Percentiles rank a stretch among this genome's conserved stretches.
phyloP scores from a whole-genome alignment of 441 rosid genomes.

The Viola pubescens region DNA sequence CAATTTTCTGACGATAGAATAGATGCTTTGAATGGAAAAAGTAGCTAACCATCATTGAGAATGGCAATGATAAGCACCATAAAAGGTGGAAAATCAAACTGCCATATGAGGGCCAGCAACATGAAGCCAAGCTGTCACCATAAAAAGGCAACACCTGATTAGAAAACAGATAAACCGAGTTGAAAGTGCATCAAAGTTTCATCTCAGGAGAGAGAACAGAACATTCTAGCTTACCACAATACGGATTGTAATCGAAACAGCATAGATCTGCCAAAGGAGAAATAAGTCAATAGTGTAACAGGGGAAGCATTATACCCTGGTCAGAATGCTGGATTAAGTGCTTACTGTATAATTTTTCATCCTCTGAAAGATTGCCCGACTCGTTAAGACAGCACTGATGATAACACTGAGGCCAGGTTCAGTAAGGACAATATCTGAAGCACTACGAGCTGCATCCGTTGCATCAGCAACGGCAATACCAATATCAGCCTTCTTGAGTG shows the following conservation, averaged over 20 bases:
- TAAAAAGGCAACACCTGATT: neutral
- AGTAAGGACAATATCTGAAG: conserved; percentile 92
- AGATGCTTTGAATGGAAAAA: neutral
- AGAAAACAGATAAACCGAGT: neutral
- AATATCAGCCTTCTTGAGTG: conserved; percentile 96
- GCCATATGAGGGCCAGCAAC: conserved; percentile 94
- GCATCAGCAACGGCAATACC: conserved; percentile 99
- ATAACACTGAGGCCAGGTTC: conserved; percentile 98
- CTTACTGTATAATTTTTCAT: conserved; percentile 96
- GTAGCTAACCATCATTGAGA: conserved; percentile 80
- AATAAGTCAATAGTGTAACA: conserved; percentile 10
- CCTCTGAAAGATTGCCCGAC: conserved; percentile 93
- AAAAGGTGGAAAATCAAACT: conserved; percentile 97
- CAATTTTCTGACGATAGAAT: neutral
- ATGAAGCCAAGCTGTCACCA: conserved; percentile 72
- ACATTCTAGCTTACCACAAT: conserved; percentile 59
- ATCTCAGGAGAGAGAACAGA: conserved; percentile 3
- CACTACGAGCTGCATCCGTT: conserved; percentile 96
- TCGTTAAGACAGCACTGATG: conserved; percentile 94
- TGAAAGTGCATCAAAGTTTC: neutral
- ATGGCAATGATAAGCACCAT: conserved; percentile 98
- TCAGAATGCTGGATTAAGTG: neutral
- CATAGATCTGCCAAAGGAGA: conserved; percentile 60
- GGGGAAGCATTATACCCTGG: neutral
- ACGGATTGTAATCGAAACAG: conserved; percentile 96